Evolutionary conservation across 257 asterid genomes (phyloP).

Genomic region (Scutellaria minor): DNA sequence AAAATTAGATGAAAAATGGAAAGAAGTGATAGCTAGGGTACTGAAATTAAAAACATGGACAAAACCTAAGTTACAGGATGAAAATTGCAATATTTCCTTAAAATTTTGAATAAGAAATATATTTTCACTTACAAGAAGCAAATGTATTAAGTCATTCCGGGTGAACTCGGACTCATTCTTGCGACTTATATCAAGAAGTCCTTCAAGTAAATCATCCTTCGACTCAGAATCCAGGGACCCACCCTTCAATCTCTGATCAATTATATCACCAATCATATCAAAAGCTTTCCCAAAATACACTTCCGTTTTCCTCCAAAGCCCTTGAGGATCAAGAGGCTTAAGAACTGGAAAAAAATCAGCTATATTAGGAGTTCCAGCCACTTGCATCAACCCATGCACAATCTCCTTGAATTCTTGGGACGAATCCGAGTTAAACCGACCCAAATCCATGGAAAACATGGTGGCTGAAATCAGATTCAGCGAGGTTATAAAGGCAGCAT

Average conservation of each 20-base stretch:
- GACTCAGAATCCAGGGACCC: background rate
- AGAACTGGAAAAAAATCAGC: slow-evolving; percentile 19
- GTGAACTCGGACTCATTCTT: slow-evolving; percentile 15
- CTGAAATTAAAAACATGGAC: too few relatives aligned
- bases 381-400: slow-evolving; percentile 28
- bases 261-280: slow-evolving; percentile 31
- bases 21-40: too few relatives aligned
- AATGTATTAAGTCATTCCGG: slow-evolving; percentile 12
- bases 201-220: slow-evolving; percentile 39
- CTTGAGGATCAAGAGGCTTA: slow-evolving; percentile 35
- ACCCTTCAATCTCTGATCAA: slow-evolving; percentile 30
- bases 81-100: background rate
- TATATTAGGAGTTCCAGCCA: slow-evolving; percentile 16
- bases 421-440: slow-evolving; percentile 16
- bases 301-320: slow-evolving; percentile 18
- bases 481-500: slow-evolving; percentile 41
- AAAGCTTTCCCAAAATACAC: background rate
- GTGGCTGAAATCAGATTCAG: slow-evolving; percentile 37
- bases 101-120: too few relatives aligned
- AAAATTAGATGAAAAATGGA: too few relatives aligned
- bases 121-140: slow-evolving; percentile 28
- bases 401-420: slow-evolving; percentile 38
- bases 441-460: slow-evolving; percentile 39
- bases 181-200: slow-evolving; percentile 35
- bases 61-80: too few relatives aligned